phyloP scores from a whole-genome alignment of 2,329 filamentous ascomycete genomes.

The Fusarium secorum region DNA sequence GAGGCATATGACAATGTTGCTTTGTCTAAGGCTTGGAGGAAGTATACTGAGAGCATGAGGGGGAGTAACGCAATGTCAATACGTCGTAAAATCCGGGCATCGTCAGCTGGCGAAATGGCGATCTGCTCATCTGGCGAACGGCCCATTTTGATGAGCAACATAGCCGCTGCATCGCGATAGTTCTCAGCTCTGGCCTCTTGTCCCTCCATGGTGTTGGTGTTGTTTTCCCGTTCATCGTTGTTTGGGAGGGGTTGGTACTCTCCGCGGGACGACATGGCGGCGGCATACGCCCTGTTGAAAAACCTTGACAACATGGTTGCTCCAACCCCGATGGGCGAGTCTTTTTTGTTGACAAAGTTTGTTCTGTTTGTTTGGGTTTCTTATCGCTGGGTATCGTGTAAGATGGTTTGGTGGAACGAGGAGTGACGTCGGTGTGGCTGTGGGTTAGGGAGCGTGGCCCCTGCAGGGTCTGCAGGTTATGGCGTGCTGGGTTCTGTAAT shows the following conservation, averaged over 20 bases:
- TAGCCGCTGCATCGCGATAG: slow-evolving; percentile 54
- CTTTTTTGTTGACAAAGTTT: slow-evolving; percentile 8
- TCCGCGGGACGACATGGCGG: not conserved
- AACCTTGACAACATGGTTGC: slow-evolving; percentile 32
- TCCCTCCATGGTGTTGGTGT: slow-evolving; percentile 2
- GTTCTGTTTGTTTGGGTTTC: not conserved
- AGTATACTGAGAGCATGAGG: slow-evolving; percentile 66
- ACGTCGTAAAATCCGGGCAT: slow-evolving; percentile 47
- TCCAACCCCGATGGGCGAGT: slow-evolving; percentile 18
- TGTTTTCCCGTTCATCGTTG: slow-evolving; percentile 27
- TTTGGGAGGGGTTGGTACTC: slow-evolving; percentile 39
- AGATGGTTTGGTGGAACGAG: slow-evolving; percentile 5
- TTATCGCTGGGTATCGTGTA: not conserved
- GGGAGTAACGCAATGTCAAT: slow-evolving; percentile 54
- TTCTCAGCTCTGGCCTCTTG: not conserved
- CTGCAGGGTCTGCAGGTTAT: not conserved
- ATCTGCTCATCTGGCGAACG: slow-evolving; percentile 47
- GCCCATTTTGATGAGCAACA: slow-evolving; percentile 53
- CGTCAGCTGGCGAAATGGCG: slow-evolving; percentile 45
- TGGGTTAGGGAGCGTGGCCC: not conserved
- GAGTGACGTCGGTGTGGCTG: slow-evolving; percentile 15
- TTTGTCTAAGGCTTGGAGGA: slow-evolving; percentile 70
- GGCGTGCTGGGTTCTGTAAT: not conserved
- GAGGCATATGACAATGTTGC: slow-evolving; percentile 68
- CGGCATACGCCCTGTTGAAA: slow-evolving; percentile 10